Conservation (phyloP, 2,329 filamentous ascomycete species). For the Tolypocladium tropicale region DNA sequence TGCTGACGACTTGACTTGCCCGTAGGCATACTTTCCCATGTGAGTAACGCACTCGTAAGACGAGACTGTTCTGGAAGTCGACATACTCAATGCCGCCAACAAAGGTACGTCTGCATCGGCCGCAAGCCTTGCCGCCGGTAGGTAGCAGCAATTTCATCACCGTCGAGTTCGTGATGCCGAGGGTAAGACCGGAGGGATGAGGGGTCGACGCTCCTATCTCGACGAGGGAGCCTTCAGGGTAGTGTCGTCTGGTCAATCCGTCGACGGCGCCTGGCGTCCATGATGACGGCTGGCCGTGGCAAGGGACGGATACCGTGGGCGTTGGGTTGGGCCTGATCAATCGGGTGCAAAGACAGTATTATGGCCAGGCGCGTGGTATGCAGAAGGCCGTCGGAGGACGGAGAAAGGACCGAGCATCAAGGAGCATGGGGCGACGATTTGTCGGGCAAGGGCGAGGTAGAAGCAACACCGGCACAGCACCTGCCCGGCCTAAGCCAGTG, state of each 20-base stretch:
- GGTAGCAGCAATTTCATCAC: neutral
- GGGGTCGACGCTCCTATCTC: neutral
- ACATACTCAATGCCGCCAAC: neutral
- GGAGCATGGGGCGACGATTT: neutral
- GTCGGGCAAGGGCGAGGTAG: neutral
- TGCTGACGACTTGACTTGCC: neutral
- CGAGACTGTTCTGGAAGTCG: neutral
- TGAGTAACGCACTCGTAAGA: conserved; percentile 25
- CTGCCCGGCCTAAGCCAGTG: neutral
- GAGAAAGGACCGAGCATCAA: neutral
- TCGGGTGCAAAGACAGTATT: too few relatives aligned
- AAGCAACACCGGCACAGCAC: neutral
- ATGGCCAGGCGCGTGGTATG: neutral
- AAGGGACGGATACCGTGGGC: neutral
- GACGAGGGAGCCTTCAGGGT: neutral
- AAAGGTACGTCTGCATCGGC: conserved; percentile 53
- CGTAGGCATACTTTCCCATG: conserved; percentile 51
- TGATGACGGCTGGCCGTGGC: neutral
- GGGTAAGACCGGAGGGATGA: neutral
- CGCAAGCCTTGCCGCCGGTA: conserved; percentile 34
- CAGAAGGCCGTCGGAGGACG: neutral
- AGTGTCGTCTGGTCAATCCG: neutral
- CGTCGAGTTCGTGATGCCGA: neutral
- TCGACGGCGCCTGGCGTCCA: neutral
- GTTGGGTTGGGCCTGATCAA: neutral